These are phyloP conservation scores for Parafenestella ontariensis DNA, from an alignment of 2,329 filamentous ascomycete genomes.

Conservation along the genomic window DNA sequence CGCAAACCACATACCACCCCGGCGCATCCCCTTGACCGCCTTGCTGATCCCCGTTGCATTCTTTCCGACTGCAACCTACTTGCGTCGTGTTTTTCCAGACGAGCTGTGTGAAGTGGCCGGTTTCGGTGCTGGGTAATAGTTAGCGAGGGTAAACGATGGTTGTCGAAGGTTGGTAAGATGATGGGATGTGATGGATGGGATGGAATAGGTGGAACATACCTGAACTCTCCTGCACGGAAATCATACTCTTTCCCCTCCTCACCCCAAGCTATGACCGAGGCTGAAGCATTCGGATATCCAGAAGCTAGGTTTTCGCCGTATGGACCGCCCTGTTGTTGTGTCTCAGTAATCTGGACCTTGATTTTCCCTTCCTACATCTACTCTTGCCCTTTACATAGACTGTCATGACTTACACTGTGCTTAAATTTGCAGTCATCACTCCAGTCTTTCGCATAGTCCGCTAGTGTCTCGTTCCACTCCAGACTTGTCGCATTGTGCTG, in stretches of 20 bases:
- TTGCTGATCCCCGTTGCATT: slow-evolving; percentile 16
- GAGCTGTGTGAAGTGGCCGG: slow-evolving; percentile 40
- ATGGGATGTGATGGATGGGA: slow-evolving; percentile 20
- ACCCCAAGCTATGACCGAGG: slow-evolving; percentile 72
- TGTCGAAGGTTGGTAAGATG: too few species aligned
- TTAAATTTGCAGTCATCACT: slow-evolving; percentile 56
- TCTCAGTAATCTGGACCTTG: neutral
- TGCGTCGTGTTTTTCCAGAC: slow-evolving; percentile 33
- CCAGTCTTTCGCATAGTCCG: slow-evolving; percentile 62
- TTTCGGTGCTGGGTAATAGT: slow-evolving; percentile 60
- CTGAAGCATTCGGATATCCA: slow-evolving; percentile 67
- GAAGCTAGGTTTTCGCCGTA: slow-evolving; percentile 79
- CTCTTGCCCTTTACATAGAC: neutral
- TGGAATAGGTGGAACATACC: slow-evolving; percentile 46
- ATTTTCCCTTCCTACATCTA: neutral
- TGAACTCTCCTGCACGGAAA: slow-evolving; percentile 65
- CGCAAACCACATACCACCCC: slow-evolving; percentile 45
- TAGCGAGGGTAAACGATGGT: too few species aligned
- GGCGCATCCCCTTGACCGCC: slow-evolving; percentile 24
- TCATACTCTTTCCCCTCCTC: slow-evolving; percentile 66
- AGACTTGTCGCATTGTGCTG: slow-evolving; percentile 67
- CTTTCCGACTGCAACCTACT: slow-evolving; percentile 31
- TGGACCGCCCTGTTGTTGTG: slow-evolving; percentile 58
- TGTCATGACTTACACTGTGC: slow-evolving; percentile 56
- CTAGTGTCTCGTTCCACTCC: slow-evolving; percentile 70